A percentile compares a stretch with the other conserved stretches of the same genome.
phyloP scores from a whole-genome alignment of 1,284 basidiomycete species.

The Cutaneotrichosporon sp. region DNA sequence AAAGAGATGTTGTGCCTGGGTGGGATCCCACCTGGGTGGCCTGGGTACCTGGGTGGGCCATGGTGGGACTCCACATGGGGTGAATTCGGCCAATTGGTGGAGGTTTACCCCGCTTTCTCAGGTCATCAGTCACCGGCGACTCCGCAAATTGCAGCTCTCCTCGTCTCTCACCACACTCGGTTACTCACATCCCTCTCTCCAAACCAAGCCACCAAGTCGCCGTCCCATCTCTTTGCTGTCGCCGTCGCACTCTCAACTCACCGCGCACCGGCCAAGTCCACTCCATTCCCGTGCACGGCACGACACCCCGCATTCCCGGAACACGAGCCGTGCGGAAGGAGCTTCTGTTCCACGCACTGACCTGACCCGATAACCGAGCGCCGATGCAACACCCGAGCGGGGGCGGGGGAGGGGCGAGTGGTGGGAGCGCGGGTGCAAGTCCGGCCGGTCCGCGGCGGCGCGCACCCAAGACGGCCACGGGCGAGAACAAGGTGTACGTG shows the following conservation, averaged over 20 bases:
- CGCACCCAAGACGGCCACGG: slow-evolving; percentile 7
- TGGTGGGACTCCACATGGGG: too few species aligned
- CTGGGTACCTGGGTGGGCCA: too few species aligned
- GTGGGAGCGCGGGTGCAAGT: background rate
- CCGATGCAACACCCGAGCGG: background rate
- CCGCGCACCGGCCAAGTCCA: background rate
- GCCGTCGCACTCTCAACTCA: background rate
- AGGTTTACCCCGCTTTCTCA: background rate
- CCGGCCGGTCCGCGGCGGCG: background rate
- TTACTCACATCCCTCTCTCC: background rate
- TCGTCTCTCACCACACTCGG: background rate
- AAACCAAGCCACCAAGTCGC: background rate
- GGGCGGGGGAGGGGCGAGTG: background rate
- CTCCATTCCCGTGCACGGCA: background rate
- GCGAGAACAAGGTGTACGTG: slow-evolving; percentile 11
- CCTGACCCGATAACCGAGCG: background rate
- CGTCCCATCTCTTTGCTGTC: background rate
- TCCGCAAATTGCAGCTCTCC: background rate
- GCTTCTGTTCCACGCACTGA: background rate
- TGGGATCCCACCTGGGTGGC: too few species aligned
- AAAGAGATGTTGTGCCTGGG: too few species aligned
- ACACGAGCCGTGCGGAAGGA: background rate
- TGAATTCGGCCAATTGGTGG: too few species aligned
- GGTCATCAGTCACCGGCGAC: background rate
- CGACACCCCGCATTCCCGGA: background rate